Evolutionary conservation across 257 asterid genomes (phyloP).

Genomic region (Galeopsis tetrahit): DNA sequence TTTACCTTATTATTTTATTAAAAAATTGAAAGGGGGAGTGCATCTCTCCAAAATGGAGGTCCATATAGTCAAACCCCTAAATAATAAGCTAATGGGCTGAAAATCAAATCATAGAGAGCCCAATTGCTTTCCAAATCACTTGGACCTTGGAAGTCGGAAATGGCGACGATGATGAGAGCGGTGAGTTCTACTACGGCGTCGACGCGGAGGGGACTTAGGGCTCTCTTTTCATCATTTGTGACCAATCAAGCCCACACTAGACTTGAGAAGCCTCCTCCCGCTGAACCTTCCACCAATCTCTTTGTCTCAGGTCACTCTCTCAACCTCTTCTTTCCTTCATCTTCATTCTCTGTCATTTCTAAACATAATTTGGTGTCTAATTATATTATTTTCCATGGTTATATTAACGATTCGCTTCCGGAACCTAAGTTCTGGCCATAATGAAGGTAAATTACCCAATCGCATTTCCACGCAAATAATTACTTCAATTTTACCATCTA

Average conservation of each 20-base stretch:
- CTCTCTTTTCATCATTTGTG: constrained; percentile 39
- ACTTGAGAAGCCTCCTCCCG: constrained; percentile 49
- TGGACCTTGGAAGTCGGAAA: neutral
- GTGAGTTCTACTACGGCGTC: constrained; percentile 36
- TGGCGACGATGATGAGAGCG: constrained; percentile 54
- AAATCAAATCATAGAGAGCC: no score
- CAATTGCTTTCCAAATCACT: no score
- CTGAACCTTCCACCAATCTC: constrained; percentile 63
- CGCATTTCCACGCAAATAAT: no score
- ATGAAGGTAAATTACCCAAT: no score
- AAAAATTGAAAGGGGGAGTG: no score
- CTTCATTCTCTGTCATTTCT: no score
- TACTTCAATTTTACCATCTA: no score
- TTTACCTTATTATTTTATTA: no score
- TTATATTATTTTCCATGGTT: neutral
- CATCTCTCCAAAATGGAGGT: no score
- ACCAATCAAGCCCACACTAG: constrained; percentile 35
- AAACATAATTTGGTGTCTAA: neutral
- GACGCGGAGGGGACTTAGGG: constrained; percentile 37
- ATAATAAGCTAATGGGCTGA: no score
- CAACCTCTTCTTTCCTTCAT: neutral
- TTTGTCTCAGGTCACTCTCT: constrained; percentile 51
- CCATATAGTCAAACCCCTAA: no score
- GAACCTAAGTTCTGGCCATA: neutral
- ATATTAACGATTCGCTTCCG: neutral